Conservation (phyloP, 2,329 filamentous ascomycete genomes). For the Colletotrichum liriopes region DNA sequence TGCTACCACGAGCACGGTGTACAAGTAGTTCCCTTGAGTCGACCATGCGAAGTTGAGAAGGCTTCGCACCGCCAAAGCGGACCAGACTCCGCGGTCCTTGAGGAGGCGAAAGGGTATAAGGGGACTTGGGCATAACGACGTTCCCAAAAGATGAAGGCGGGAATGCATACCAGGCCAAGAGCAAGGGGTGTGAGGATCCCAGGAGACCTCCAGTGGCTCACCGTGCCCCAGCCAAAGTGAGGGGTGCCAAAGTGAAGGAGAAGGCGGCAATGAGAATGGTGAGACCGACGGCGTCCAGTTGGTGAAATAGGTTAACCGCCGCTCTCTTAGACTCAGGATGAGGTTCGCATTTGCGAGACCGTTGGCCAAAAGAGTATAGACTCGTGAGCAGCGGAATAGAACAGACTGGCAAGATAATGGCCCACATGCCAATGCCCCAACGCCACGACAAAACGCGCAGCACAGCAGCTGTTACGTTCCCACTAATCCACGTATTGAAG, state of each 20-base stretch:
- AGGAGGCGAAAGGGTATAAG: constrained; percentile 72
- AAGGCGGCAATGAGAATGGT: constrained; percentile 62
- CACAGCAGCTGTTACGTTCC: constrained; percentile 68
- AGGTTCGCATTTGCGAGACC: constrained; percentile 54
- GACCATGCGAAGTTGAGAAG: constrained; percentile 69
- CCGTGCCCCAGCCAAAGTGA: constrained; percentile 70
- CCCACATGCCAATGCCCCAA: constrained; percentile 78
- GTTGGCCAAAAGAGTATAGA: constrained; percentile 58
- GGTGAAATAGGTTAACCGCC: constrained; percentile 65
- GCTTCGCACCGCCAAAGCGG: constrained; percentile 68
- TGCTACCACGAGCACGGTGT: constrained; percentile 70
- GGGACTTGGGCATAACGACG: constrained; percentile 60
- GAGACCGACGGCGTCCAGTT: constrained; percentile 68
- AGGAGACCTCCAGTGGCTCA: constrained; percentile 64
- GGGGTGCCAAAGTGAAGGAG: constrained; percentile 63
- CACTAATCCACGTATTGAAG: constrained; percentile 76
- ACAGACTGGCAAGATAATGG: constrained; percentile 72
- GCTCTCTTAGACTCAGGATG: constrained; percentile 49
- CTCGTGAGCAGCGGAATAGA: constrained; percentile 66
- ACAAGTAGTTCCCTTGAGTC: constrained; percentile 73
- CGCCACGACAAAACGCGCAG: constrained; percentile 67
- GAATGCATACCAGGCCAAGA: constrained; percentile 64
- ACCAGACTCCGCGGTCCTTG: constrained; percentile 74
- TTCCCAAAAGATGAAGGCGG: constrained; percentile 70
- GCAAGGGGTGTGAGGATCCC: constrained; percentile 67